Percentiles rank a stretch among this genome's conserved stretches.
phyloP scores from a whole-genome alignment of 139 green algal genomes.

The Micromonas pusilla region DNA sequence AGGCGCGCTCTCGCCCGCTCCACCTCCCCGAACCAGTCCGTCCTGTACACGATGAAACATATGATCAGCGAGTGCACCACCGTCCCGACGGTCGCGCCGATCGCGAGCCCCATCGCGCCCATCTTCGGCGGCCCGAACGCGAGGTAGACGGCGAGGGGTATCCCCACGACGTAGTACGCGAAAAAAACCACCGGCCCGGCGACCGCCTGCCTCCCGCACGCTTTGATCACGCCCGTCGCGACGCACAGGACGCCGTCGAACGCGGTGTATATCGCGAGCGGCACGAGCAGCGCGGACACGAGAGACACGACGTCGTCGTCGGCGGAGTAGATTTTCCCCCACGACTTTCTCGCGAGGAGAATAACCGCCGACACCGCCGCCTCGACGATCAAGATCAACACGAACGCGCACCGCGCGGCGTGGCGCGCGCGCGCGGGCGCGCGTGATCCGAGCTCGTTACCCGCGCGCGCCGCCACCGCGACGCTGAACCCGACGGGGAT shows the following conservation, averaged over 20 bases:
- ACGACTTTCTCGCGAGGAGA: not conserved
- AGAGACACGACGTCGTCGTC: not conserved
- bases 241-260: not conserved
- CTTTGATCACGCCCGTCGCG: not conserved
- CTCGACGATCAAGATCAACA: not conserved
- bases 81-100: constrained; percentile 5
- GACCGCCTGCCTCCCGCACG: constrained; percentile 4
- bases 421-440: not conserved
- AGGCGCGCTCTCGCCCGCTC: too few relatives aligned
- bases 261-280: not conserved
- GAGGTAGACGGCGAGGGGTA: not conserved
- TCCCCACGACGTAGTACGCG: constrained; percentile 8
- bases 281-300: constrained; percentile 1
- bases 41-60: not conserved
- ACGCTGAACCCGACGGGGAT: not conserved
- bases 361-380: not conserved
- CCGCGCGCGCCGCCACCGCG: not conserved
- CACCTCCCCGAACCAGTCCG: not conserved
- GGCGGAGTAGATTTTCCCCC: not conserved
- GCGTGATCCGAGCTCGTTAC: not conserved
- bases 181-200: not conserved
- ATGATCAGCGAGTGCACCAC: constrained; percentile 1
- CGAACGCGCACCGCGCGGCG: not conserved
- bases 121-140: not conserved
- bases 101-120: not conserved